Evolutionary conservation across 2,329 filamentous ascomycete genomes (phyloP), one percentile per base, ranked within the genome.

Genomic region (Pestalotiopsis sp.): DNA sequence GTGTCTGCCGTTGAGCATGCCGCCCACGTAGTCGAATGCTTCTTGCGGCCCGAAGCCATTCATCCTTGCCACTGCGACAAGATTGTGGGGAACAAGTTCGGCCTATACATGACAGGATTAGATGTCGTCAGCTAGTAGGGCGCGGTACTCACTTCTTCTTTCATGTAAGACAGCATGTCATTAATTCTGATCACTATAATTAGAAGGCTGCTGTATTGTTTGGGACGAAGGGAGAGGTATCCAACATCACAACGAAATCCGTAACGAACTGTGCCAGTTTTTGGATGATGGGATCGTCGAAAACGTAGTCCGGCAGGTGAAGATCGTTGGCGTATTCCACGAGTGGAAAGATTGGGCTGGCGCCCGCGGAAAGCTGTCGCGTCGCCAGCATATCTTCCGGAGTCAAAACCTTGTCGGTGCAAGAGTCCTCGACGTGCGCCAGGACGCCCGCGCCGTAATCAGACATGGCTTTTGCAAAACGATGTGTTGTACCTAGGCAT

Each of bases 141-240:
- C 11, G 27, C 1, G 31, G 27, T 36, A 31, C 23, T 65, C 58
- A 70, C 70, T 56, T 72, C 70, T 27, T 72, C 69, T 23, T 70
- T 71, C 64, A 45, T 65, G 27, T 72, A 71, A 9, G 70, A 72
- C 3, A 72, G 52, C 14, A 68, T 70, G 58, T 72, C 70, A 45
- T 71, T 72, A 23, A 49, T 56, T 69, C 70, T 72, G 12, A 4
- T 27, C 17, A 27, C 27, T 27, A 14, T 31, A 4, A 25, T 49
- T 14, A 49, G 41, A n/a, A 27, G 41, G 31, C 17, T 38, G 13
- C 6, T 25, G 0, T 23, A 17, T 13, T 6, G 6, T 39, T 45
- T 17, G 20, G 62, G 14, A 49, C 14, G 5, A 5, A 2, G 14
- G 59, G 68, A 56, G 4, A 17, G 36, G 1, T 39, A 4, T 11